Conservation (phyloP, 768 basidiomycete genomes). For the Leccinum disarticulatum region DNA sequence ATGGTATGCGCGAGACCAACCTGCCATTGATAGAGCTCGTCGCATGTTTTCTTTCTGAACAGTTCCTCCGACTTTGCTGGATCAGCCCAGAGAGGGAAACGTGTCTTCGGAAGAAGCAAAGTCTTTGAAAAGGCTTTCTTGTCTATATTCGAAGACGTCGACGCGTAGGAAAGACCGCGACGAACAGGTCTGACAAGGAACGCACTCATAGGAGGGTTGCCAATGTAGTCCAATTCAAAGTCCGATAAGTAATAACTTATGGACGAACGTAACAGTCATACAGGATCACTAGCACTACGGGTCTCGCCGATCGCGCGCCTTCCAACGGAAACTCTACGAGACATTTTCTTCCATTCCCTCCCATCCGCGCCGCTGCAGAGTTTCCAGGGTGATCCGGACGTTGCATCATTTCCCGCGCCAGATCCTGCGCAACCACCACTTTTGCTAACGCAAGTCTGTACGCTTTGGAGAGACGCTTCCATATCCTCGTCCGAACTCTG, state of each 20-base stretch:
- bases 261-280: too few relatives aligned
- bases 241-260: too few relatives aligned
- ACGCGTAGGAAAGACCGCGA: constrained; percentile 17
- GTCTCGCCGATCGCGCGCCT: not conserved
- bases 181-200: constrained; percentile 9
- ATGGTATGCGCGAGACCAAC: constrained; percentile 38
- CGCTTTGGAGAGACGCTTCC: not conserved
- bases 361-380: not conserved
- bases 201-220: not conserved
- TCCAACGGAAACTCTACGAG: not conserved
- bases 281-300: not conserved
- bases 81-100: constrained; percentile 72
- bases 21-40: constrained; percentile 78
- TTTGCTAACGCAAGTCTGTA: not conserved
- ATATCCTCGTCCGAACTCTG: not conserved
- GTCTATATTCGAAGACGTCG: constrained; percentile 11
- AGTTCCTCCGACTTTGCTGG: constrained; percentile 58
- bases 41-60: constrained; percentile 63
- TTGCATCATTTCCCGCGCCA: not conserved
- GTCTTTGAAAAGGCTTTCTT: constrained; percentile 54
- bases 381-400: not conserved
- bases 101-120: constrained; percentile 78
- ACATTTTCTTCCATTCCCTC: not conserved
- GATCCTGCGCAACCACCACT: not conserved
- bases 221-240: too few relatives aligned